Base-by-base conservation (phyloP, 2,329 filamentous ascomycete genomes). In the Biscogniauxia marginata region DNA sequence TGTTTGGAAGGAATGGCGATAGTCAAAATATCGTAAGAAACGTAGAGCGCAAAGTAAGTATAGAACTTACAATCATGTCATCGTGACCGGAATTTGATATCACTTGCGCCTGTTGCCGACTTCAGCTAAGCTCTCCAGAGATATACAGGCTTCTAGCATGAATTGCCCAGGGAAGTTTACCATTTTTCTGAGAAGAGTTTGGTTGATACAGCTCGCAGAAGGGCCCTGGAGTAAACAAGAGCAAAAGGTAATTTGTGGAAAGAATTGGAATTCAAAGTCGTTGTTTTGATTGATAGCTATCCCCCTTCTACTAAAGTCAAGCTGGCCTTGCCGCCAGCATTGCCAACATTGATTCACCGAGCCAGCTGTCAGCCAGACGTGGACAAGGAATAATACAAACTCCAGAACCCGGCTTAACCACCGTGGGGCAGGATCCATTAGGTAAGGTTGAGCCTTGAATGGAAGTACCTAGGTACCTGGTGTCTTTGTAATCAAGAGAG, bases 61-160 rank as follows among this genome's bases (percentile, higher is more conserved):
- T 39, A 9, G 30, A 65, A 85, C 90, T 71, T 92, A 98, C 93
- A 84, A 99, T 97, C 93, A 98, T 98, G 75, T 97, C 93, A 88
- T 98, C 93, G 80, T 99, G 95, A 71, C 89, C 89, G 60, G 88
- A 89, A 75, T 91, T 92, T 63, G 88, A 84, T 76, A 93, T 92
- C 69, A 91, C 86, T 79, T 93, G 89, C 63, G 76, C 72, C 75
- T 79, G 61, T 21, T 22, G 21, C 54, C 21, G 47, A 58, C 47
- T 53, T 58, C 49, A 65, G 61, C 57, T 43, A 49, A 19, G 21
- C 45, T 39, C 30, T 39, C 13, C 30, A n/a, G 30, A 39, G 6
- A 16, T 39, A 39, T n/a, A 6, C 30, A 8, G 13, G 30, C 30
- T 39, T 39, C 30, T 39, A 39, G 18, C 25, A 30, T 23, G 16